Percentiles rank a stretch among this genome's conserved stretches.
phyloP scores from a whole-genome alignment of 2,329 filamentous ascomycete species.

The Beauveria sp. region DNA sequence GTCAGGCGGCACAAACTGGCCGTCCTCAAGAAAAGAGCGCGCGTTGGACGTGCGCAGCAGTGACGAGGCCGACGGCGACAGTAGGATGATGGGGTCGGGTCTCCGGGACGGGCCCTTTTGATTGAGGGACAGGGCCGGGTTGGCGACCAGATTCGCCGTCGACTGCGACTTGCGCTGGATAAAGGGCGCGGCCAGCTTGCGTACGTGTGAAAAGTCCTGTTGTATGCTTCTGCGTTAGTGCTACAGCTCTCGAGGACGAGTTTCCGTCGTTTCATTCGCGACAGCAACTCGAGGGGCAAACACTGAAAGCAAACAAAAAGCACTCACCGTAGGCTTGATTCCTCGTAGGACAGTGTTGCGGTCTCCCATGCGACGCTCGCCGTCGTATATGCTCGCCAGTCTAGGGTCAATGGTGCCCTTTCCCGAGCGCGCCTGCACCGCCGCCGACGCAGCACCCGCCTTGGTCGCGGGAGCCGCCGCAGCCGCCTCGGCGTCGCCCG shows the following conservation, averaged over 20 bases:
- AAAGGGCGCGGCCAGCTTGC: conserved; percentile 75
- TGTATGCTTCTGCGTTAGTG: conserved; percentile 4
- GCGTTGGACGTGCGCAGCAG: conserved; percentile 93
- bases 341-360: conserved; percentile 82
- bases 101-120: conserved; percentile 43
- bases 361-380: conserved; percentile 86
- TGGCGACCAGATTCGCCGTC: conserved; percentile 30
- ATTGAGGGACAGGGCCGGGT: conserved; percentile 44
- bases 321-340: conserved; percentile 74
- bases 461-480: conserved; percentile 26
- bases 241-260: neutral
- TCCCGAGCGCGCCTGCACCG: conserved; percentile 43
- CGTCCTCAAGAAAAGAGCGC: conserved; percentile 84
- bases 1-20: conserved; percentile 73
- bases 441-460: conserved; percentile 27
- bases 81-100: conserved; percentile 84
- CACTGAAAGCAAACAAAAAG: no score
- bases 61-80: conserved; percentile 91
- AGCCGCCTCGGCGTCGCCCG: conserved; percentile 49
- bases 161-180: conserved; percentile 53
- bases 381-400: conserved; percentile 80
- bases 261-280: no score
- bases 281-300: no score
- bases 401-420: conserved; percentile 70
- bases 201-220: conserved; percentile 89